Percentiles rank a stretch among this genome's conserved stretches.
Evolutionary conservation across 345 rosid species (phyloP).

Genomic region (Boechera divaricarpa): DNA sequence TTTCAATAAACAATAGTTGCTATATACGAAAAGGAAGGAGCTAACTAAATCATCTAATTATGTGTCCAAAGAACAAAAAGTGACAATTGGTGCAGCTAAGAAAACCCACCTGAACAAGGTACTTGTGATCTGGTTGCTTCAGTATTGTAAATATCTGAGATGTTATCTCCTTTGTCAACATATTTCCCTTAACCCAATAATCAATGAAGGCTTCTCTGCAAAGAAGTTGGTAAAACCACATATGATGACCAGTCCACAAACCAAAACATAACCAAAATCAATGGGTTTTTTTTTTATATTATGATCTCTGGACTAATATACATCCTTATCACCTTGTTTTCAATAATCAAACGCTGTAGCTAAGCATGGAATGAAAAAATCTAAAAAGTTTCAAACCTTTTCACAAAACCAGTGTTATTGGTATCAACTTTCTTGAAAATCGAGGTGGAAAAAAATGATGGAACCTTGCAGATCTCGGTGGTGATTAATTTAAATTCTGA

Average conservation of each 20-base stretch:
- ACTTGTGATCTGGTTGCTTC: constrained; percentile 75
- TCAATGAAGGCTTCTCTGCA: constrained; percentile 80
- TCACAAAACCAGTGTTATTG: constrained; percentile 62
- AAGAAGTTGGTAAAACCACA: neutral
- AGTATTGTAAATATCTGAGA: constrained; percentile 73
- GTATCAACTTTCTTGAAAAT: constrained; percentile 82
- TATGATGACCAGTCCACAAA: neutral
- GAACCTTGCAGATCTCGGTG: constrained; percentile 90
- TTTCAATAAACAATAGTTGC: constrained; percentile 1
- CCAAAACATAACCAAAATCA: constrained; percentile 1
- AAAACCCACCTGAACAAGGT: constrained; percentile 73
- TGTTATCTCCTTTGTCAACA: constrained; percentile 76
- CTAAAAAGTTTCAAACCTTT: constrained; percentile 61
- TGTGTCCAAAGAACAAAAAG: constrained; percentile 7
- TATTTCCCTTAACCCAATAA: constrained; percentile 79
- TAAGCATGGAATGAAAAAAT: neutral
- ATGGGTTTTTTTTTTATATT: neutral
- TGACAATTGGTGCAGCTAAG: neutral
- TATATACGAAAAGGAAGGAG: constrained; percentile 1
- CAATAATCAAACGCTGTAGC: constrained; percentile 6
- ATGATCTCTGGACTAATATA: constrained; percentile 4
- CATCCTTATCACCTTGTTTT: neutral
- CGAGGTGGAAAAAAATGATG: constrained; percentile 76
- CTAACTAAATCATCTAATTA: neutral
- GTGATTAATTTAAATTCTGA: constrained; percentile 75